These are phyloP conservation scores for Ceratobasidium sp. DNA, from an alignment of 1,284 basidiomycete genomes.

Conservation along the genomic window DNA sequence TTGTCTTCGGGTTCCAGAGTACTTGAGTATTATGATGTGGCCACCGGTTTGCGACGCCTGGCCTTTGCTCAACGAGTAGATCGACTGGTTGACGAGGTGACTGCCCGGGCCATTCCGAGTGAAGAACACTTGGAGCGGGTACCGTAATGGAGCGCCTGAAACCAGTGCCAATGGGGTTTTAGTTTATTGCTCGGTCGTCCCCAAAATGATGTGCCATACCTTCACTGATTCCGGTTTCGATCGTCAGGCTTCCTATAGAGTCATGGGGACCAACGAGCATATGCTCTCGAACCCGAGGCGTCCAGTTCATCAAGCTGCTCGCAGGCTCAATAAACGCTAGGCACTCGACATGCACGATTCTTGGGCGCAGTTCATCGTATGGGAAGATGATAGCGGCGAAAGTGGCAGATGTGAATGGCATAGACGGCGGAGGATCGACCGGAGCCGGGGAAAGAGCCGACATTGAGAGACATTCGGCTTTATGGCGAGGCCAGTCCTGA, in stretches of 20 bases:
- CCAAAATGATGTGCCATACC: not conserved
- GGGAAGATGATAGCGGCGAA: constrained; percentile 75
- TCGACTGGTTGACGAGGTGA: constrained; percentile 70
- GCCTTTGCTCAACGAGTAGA: constrained; percentile 79
- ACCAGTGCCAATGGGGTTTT: constrained; percentile 51
- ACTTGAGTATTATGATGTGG: constrained; percentile 78
- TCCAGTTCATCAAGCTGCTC: constrained; percentile 57
- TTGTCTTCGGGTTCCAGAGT: constrained; percentile 66
- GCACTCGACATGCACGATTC: constrained; percentile 37
- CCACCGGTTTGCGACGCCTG: constrained; percentile 71
- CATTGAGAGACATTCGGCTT: constrained; percentile 62
- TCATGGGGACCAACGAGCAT: constrained; percentile 59
- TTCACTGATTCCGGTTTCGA: constrained; percentile 36
- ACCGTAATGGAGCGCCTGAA: constrained; percentile 70
- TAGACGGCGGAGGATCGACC: constrained; percentile 22
- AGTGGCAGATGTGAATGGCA: constrained; percentile 48
- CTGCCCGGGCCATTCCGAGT: constrained; percentile 59
- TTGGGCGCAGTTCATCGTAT: constrained; percentile 65
- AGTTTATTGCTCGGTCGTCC: constrained; percentile 59
- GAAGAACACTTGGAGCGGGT: constrained; percentile 80
- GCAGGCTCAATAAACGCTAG: constrained; percentile 62
- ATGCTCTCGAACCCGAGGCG: constrained; percentile 62
- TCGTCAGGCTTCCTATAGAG: constrained; percentile 26
- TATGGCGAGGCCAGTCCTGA: constrained; percentile 80
- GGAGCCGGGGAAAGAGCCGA: constrained; percentile 18